Base-by-base conservation (phyloP, 306 rosid species). In the Clitoria ternatea region DNA sequence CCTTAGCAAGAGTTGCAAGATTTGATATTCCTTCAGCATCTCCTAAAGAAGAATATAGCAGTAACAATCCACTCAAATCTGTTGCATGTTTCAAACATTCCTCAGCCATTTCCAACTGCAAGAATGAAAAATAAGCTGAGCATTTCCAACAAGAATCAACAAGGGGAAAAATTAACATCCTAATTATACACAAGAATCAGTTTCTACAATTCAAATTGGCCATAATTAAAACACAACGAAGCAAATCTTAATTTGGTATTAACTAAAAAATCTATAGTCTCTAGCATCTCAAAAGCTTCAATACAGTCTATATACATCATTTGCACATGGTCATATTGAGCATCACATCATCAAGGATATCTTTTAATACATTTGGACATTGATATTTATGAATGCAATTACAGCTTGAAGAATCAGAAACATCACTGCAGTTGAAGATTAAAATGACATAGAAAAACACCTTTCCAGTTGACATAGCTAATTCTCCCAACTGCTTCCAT, bases 401-500 rank as follows among this genome's bases (percentile, higher is more conserved):
- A 22, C n/a, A 15, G 50, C 47, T 20, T 57, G 9, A 56, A 57
- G 61, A 39, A 23, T 30, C 7, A 35, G 52, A 55, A 49, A 44
- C 26, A 57, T 27, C 14, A 64, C 42, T 66, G 23, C 24, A 14
- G 9, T 70, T 59, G 19, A 36, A 69, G 70, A 40, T 6, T 65
- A 29, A 80, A 74, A 69, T 66, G 64, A 50, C 15, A 56, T 20
- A 36, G 22, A 64, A 53, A 75, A 62, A 18, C 49, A 91, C 99
- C 92, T 86, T 89, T 80, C 99, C 99, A 40, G 83, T 55, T 59
- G 99, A 94, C 99, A 94, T 94, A 2, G 99, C 97, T 75, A 94
- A 82, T 82, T 91, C 99, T 77, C 97, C 99, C 80, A 94, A 80
- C 88, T 91, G 99, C 92, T 89, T 94, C 99, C 99, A 94, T 84